phyloP scores from a whole-genome alignment of 2,329 filamentous ascomycete species.

The Penicillium rolfsii region DNA sequence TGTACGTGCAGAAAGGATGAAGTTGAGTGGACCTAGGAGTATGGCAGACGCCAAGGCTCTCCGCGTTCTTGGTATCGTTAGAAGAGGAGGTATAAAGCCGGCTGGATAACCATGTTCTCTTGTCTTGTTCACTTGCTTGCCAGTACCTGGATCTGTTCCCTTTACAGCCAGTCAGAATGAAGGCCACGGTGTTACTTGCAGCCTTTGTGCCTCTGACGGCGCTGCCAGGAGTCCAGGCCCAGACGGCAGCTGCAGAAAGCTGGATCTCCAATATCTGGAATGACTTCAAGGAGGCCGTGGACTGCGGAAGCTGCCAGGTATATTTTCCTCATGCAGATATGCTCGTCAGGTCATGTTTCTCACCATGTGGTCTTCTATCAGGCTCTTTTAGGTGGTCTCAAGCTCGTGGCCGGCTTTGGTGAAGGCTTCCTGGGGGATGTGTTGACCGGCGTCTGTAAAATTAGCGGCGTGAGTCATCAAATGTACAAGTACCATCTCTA shows the following conservation, averaged over 20 bases:
- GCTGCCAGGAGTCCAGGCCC: conserved; percentile 16
- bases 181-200: conserved; percentile 14
- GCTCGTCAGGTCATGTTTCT: neutral
- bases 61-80: neutral
- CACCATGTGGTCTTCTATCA: neutral
- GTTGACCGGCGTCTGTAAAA: conserved; percentile 42
- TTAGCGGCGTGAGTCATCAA: conserved; percentile 37
- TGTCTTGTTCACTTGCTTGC: neutral
- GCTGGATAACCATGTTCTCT: neutral
- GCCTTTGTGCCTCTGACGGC: conserved; percentile 15
- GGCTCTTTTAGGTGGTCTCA: conserved; percentile 46
- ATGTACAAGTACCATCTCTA: neutral
- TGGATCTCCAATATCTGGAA: conserved; percentile 33
- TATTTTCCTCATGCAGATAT: neutral
- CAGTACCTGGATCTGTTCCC: neutral
- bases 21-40: neutral
- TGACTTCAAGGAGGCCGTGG: conserved; percentile 37
- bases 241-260: conserved; percentile 17
- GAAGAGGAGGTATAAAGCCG: neutral
- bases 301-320: conserved; percentile 41
- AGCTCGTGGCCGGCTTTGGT: conserved; percentile 50
- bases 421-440: conserved; percentile 48
- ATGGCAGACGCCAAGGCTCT: neutral
- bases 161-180: conserved; percentile 15
- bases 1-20: neutral